A percentile compares a stretch with the other conserved stretches of the same genome.
These are phyloP conservation scores for Cladorrhinum sp. DNA, from an alignment of 2,329 filamentous ascomycete genomes.

Conservation along the genomic window DNA sequence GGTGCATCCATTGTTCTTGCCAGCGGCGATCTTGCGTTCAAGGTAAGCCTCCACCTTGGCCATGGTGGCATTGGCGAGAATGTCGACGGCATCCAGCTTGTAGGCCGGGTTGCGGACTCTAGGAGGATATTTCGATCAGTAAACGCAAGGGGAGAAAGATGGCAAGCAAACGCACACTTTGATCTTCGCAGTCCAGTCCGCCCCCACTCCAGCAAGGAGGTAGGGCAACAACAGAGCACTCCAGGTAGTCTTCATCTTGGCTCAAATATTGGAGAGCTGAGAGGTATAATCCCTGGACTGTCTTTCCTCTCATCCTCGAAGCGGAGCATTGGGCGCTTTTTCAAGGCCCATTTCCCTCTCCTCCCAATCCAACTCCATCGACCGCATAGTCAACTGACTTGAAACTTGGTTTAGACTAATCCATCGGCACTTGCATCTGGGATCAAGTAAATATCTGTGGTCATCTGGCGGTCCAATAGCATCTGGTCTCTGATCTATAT, in stretches of 20 bases:
- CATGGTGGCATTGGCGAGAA: conserved; percentile 29
- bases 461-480: neutral
- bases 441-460: neutral
- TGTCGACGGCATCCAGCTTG: conserved; percentile 30
- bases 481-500: neutral
- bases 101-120: conserved; percentile 28
- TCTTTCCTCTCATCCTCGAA: neutral
- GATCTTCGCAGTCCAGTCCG: neutral
- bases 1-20: conserved; percentile 30
- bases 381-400: neutral
- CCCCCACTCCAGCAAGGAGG: neutral
- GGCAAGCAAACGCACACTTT: neutral
- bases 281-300: neutral
- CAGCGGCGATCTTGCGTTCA: conserved; percentile 27
- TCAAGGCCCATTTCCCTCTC: neutral
- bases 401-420: neutral
- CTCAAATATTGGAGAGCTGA: neutral
- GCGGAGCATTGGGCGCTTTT: neutral
- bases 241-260: neutral
- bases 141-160: neutral
- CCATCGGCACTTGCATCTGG: neutral
- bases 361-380: neutral
- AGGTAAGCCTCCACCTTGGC: conserved; percentile 30
- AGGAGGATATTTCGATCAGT: neutral
- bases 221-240: neutral